Base-by-base conservation (phyloP, 257 asterid species). In the Plantago major region DNA sequence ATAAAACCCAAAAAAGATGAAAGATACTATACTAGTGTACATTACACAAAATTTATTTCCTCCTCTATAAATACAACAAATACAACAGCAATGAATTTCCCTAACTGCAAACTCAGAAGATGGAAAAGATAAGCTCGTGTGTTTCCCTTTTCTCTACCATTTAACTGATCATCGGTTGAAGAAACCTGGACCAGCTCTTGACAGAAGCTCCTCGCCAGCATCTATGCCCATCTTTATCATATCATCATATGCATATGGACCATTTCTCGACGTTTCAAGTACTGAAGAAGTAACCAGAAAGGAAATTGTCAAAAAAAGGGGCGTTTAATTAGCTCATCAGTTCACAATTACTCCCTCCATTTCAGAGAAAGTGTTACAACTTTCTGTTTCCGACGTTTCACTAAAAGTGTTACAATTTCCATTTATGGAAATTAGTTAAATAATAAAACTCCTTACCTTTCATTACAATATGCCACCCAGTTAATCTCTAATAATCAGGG, bases 181-280 rank as follows among this genome's bases (percentile, higher is more conserved):
- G 77, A 91, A 88, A 63, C 86, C 94, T 6, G 90, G 92, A 46
- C 98, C 96, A 9, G 95, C 96, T 56, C 69, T 76, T 10, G 82
- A 70, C 43, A 91, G 95, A 71, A 91, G 92, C 70, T 88, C 98
- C 76, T 86, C 84, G 13, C 96, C 98, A 43, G 98, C 98, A 75
- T 88, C 95, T 42, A 78, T 72, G 1, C 98, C 95, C 95, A 91
- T 91, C 66, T 65, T 78, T 28, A 84, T 66, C 96, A 91, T 91
- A 64, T 84, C 96, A 9, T 80, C 86, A 22, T 13, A 82, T 2
- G 83, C 67, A 65, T 88, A 88, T 5, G 83, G 66, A 5, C 98
- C 98, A 64, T 67, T 80, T 70, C 98, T 79, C 22, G 94, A 82
- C 64, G 96, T 88, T 70, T 91, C 94, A 55, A 84, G 87, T 57